Conservation (phyloP, 2,329 filamentous ascomycete species). For the Fusarium longipes region DNA sequence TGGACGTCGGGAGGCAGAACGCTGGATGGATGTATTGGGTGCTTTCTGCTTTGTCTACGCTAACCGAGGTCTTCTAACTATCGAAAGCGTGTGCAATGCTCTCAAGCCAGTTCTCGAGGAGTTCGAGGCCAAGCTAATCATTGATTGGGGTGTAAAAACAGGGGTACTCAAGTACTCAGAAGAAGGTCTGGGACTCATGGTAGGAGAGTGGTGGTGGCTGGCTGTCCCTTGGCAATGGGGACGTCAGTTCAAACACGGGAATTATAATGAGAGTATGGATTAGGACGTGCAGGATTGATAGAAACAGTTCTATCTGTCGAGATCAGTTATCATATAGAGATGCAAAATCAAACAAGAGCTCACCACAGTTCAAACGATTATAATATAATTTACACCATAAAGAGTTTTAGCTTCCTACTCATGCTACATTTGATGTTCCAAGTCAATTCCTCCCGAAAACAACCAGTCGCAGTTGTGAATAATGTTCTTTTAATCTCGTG, state of each 20-base stretch:
- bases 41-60: conserved; percentile 72
- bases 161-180: conserved; percentile 62
- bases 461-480: too few relatives aligned
- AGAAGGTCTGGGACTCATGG: conserved; percentile 56
- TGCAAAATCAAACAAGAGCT: not conserved
- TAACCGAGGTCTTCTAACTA: conserved; percentile 68
- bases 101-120: conserved; percentile 69
- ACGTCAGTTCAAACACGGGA: conserved; percentile 10
- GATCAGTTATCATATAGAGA: not conserved
- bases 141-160: conserved; percentile 67
- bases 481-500: too few relatives aligned
- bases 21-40: conserved; percentile 73
- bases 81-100: conserved; percentile 63
- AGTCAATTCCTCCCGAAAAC: too few relatives aligned
- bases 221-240: conserved; percentile 54
- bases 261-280: not conserved
- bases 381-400: not conserved
- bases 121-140: conserved; percentile 70
- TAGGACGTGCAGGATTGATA: not conserved
- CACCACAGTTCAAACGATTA: not conserved
- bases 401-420: not conserved
- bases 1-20: conserved; percentile 64
- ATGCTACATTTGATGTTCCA: too few relatives aligned
- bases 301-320: not conserved
- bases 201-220: conserved; percentile 76